Percentiles rank a stretch among this genome's conserved stretches.
phyloP scores from a whole-genome alignment of 2,329 filamentous ascomycete genomes.

The Sclerotinia trifoliorum region DNA sequence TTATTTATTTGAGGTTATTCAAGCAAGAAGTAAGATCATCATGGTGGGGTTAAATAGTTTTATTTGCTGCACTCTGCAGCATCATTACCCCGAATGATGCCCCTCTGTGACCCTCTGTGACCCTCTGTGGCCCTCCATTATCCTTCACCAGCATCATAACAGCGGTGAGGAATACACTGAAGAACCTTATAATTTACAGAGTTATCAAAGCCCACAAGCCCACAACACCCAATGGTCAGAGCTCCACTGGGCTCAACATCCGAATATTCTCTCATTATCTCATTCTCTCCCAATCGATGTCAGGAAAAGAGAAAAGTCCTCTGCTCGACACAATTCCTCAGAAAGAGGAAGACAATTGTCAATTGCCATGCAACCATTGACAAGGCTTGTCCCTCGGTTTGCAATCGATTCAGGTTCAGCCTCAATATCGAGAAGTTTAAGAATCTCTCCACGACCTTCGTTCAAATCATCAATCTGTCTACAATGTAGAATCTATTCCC shows the following conservation, averaged over 20 bases:
- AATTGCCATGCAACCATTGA: slow-evolving; percentile 38
- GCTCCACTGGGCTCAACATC: slow-evolving; percentile 4
- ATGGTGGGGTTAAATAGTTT: slow-evolving; percentile 5
- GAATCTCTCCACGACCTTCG: slow-evolving; percentile 30
- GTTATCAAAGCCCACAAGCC: not conserved
- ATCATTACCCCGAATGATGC: not conserved
- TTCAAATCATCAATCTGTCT: slow-evolving; percentile 42
- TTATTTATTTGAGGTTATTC: not conserved
- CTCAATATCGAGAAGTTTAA: slow-evolving; percentile 29
- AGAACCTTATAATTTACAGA: not conserved
- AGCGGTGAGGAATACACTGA: not conserved
- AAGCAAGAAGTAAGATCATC: not conserved
- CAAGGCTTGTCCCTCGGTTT: slow-evolving; percentile 37
- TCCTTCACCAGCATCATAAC: not conserved
- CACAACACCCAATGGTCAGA: slow-evolving; percentile 9
- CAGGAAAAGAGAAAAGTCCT: not conserved
- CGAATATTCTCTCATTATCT: slow-evolving; percentile 3
- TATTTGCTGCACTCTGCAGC: not conserved
- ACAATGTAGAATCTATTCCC: slow-evolving; percentile 44
- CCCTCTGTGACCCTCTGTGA: not conserved
- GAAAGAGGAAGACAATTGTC: slow-evolving; percentile 10
- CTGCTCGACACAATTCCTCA: slow-evolving; percentile 11
- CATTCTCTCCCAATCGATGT: not conserved
- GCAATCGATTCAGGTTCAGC: slow-evolving; percentile 33
- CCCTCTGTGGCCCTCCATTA: too few species aligned